A percentile compares a stretch with the other conserved stretches of the same genome.
phyloP scores from a whole-genome alignment of 768 basidiomycete genomes.

The Hygrocybe coccinea region DNA sequence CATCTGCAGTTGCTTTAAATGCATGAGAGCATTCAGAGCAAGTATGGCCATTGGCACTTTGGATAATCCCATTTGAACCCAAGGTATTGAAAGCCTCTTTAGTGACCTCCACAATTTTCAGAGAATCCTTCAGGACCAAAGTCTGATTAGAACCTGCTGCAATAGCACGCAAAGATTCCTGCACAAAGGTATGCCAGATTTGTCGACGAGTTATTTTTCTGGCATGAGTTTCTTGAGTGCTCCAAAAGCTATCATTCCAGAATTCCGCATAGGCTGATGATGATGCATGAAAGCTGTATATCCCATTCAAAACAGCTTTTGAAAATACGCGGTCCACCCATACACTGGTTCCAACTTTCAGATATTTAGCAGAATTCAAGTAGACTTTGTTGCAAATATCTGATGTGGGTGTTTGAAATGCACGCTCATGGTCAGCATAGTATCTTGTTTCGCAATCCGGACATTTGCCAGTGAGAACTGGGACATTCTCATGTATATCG shows the following conservation, averaged over 20 bases:
- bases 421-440: constrained; percentile 19
- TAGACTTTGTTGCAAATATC: constrained; percentile 2
- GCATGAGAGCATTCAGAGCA: constrained; percentile 11
- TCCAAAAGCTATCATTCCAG: constrained; percentile 13
- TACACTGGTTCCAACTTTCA: constrained; percentile 11
- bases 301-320: constrained; percentile 12
- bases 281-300: constrained; percentile 20
- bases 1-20: constrained; percentile 7
- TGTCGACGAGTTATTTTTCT: constrained; percentile 8
- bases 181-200: constrained; percentile 19
- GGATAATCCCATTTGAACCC: constrained; percentile 8
- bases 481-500: constrained; percentile 2
- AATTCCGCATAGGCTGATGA: constrained; percentile 12
- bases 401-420: background rate
- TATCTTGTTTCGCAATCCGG: constrained; percentile 12
- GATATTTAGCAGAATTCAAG: constrained; percentile 11
- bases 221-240: background rate
- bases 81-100: background rate
- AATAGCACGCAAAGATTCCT: constrained; percentile 17
- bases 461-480: constrained; percentile 16
- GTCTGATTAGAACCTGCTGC: constrained; percentile 2
- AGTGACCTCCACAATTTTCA: constrained; percentile 7
- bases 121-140: constrained; percentile 3
- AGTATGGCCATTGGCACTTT: constrained; percentile 1
- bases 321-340: constrained; percentile 17